These are phyloP conservation scores for Hibiscus mutabilis DNA, from an alignment of 345 rosid species.

Conservation along the genomic window DNA sequence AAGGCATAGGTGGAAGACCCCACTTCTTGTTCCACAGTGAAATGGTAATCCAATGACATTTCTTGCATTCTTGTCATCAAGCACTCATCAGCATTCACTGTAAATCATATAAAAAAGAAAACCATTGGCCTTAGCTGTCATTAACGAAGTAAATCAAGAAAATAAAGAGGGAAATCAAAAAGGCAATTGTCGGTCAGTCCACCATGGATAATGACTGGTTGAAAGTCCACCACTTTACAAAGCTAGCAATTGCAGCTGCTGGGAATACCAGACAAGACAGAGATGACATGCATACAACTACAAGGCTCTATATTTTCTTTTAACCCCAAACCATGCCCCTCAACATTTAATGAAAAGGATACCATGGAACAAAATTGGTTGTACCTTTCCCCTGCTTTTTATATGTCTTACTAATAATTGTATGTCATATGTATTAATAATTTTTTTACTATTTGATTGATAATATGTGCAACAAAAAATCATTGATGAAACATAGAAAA, in stretches of 20 bases:
- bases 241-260: slow-evolving; percentile 42
- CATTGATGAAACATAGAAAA: too few species aligned
- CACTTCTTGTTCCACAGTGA: slow-evolving; percentile 92
- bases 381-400: too few species aligned
- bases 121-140: slow-evolving; percentile 25
- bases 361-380: too few species aligned
- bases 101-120: slow-evolving; percentile 5
- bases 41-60: slow-evolving; percentile 95
- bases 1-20: slow-evolving; percentile 91
- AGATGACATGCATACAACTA: neutral
- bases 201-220: slow-evolving; percentile 21
- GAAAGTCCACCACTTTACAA: slow-evolving; percentile 30
- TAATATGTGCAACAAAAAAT: too few species aligned
- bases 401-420: too few species aligned
- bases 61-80: slow-evolving; percentile 99
- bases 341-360: neutral
- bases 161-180: neutral
- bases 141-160: neutral
- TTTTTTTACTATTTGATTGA: too few species aligned
- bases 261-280: slow-evolving; percentile 19
- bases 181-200: slow-evolving; percentile 19
- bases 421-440: too few species aligned
- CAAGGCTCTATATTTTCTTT: neutral
- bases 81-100: slow-evolving; percentile 92
- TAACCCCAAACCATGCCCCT: slow-evolving; percentile 24